Conservation (phyloP, 2,329 filamentous ascomycete genomes). For the Colletotrichum coccodes region DNA sequence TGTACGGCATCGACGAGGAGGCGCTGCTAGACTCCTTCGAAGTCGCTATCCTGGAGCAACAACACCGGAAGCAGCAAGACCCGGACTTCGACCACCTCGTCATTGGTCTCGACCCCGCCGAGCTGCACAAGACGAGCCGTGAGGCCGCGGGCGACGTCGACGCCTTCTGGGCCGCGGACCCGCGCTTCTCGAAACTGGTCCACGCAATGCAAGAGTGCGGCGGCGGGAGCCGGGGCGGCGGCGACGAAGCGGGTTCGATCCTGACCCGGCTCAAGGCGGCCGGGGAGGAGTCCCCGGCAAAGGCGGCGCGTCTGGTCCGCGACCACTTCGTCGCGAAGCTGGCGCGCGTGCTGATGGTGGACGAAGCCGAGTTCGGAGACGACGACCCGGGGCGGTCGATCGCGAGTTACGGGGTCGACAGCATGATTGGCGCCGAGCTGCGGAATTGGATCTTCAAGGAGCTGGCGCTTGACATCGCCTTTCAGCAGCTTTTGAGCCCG, state of each 20-base stretch:
- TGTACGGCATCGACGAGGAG: constrained; percentile 31
- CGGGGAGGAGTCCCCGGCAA: constrained; percentile 4
- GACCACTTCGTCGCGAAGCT: constrained; percentile 35
- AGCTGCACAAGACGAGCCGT: constrained; percentile 30
- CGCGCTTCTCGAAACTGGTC: constrained; percentile 34
- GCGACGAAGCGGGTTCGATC: constrained; percentile 15
- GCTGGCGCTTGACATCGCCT: constrained; percentile 48
- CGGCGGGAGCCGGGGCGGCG: constrained; percentile 15
- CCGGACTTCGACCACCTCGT: constrained; percentile 36
- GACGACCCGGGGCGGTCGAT: constrained; percentile 32
- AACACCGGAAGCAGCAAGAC: neutral
- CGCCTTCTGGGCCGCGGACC: constrained; percentile 41
- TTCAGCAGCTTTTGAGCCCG: constrained; percentile 51
- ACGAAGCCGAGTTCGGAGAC: constrained; percentile 26
- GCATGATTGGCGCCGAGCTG: constrained; percentile 49
- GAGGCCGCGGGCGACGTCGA: constrained; percentile 23
- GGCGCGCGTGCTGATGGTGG: constrained; percentile 36
- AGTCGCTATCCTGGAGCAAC: constrained; percentile 28
- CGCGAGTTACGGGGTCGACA: constrained; percentile 47
- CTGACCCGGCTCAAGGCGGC: constrained; percentile 31
- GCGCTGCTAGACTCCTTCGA: constrained; percentile 34
- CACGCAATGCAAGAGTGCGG: constrained; percentile 31
- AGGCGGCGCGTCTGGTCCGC: constrained; percentile 29
- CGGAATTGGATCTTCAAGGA: constrained; percentile 49
- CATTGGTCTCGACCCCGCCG: constrained; percentile 39